Percentiles rank a stretch among this genome's conserved stretches.
These are phyloP conservation scores for Takashimella koratensis DNA, from an alignment of 1,284 basidiomycete genomes.

Conservation along the genomic window DNA sequence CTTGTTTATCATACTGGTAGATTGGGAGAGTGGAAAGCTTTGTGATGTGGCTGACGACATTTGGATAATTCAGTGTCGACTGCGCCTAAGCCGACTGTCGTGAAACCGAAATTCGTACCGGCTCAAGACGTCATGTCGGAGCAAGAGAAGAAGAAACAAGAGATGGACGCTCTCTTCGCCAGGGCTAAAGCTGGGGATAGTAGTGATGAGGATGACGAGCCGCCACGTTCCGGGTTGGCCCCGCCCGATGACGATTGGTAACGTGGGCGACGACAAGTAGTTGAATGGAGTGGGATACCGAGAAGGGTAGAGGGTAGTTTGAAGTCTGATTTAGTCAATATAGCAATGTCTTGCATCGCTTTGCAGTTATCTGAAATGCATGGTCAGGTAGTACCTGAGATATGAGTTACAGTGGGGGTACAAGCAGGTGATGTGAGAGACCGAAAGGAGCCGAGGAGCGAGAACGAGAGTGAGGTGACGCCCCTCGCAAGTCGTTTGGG, in stretches of 20 bases:
- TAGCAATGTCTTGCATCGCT: too few relatives aligned
- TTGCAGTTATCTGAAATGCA: too few relatives aligned
- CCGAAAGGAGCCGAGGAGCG: not conserved
- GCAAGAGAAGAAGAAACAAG: slow-evolving; percentile 37
- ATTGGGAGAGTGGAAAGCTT: too few relatives aligned
- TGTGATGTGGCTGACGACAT: not conserved
- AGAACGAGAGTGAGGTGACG: too few relatives aligned
- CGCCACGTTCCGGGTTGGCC: slow-evolving; percentile 19
- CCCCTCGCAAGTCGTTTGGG: too few relatives aligned
- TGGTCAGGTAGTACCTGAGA: not conserved
- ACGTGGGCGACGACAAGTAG: too few relatives aligned
- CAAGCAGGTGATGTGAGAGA: not conserved
- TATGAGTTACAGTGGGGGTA: not conserved
- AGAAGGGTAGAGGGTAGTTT: too few relatives aligned
- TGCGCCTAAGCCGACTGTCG: slow-evolving; percentile 29
- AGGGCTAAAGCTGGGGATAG: slow-evolving; percentile 40
- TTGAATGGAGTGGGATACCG: too few relatives aligned
- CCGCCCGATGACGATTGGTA: slow-evolving; percentile 45
- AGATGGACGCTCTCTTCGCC: slow-evolving; percentile 46
- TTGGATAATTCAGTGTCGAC: slow-evolving; percentile 24
- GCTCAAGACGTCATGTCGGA: slow-evolving; percentile 40
- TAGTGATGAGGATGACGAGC: slow-evolving; percentile 36
- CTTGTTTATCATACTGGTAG: not conserved
- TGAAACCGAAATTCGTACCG: slow-evolving; percentile 35
- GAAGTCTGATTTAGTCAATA: too few relatives aligned